Conservation (phyloP, 345 rosid species). For the Syzygium aromaticum region DNA sequence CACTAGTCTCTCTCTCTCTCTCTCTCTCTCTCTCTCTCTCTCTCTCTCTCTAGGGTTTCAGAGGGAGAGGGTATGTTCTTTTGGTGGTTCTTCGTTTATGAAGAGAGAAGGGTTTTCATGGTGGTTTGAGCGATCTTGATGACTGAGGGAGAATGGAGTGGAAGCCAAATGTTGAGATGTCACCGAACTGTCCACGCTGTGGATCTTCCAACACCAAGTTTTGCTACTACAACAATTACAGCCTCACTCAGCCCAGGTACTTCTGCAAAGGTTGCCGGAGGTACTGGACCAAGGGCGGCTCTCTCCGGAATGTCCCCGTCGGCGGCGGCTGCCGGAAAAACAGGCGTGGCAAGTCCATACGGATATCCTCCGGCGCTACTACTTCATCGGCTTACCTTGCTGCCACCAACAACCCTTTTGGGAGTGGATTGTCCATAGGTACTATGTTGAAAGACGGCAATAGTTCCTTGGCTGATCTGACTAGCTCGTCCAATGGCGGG, state of each 20-base stretch:
- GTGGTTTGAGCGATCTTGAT: neutral
- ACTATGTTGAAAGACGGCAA: neutral
- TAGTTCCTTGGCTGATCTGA: neutral
- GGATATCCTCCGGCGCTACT: slow-evolving; percentile 5
- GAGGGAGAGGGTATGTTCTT: neutral
- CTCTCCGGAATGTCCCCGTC: slow-evolving; percentile 44
- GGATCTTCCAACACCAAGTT: slow-evolving; percentile 57
- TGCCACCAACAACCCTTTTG: neutral
- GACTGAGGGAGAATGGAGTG: slow-evolving; percentile 33
- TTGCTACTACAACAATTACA: slow-evolving; percentile 66
- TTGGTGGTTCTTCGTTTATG: neutral
- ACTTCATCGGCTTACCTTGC: slow-evolving; percentile 4
- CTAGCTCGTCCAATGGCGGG: slow-evolving; percentile 7
- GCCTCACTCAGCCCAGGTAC: slow-evolving; percentile 57
- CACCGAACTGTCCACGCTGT: slow-evolving; percentile 60
- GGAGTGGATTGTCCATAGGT: neutral
- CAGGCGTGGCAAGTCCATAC: slow-evolving; percentile 31
- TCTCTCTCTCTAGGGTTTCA: neutral
- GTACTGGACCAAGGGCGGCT: slow-evolving; percentile 66
- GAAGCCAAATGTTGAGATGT: slow-evolving; percentile 32
- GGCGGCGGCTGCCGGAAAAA: slow-evolving; percentile 59
- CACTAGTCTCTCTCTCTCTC: neutral
- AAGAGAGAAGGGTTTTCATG: neutral
- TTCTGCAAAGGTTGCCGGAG: slow-evolving; percentile 63
- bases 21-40: neutral